Evolutionary conservation across 148 eudicot genomes (phyloP), one percentile per base, ranked within the genome.

Genomic region (Fallopia convolvulus): DNA sequence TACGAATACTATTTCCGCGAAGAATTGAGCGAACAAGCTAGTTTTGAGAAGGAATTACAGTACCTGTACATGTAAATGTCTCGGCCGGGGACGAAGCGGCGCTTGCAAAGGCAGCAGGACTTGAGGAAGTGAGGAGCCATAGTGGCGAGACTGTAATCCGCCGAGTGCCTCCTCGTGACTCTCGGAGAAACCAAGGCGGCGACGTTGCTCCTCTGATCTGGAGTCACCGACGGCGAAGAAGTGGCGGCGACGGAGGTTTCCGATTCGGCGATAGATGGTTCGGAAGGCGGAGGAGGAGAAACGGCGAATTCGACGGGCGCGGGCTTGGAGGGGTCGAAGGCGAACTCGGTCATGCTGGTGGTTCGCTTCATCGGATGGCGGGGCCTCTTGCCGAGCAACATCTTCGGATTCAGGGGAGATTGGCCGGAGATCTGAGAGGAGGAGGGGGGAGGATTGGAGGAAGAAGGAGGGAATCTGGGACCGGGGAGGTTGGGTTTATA

Each of bases 51-150:
- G 36, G 50, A 21, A 36, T 44, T 17, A 5, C 2, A 73, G n/a
- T n/a, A 91, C 96, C 83, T 89, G 53, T 91, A 91, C 92, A 91
- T 91, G 86, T 81, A 91, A 76, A 91, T 91, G 60, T 91, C 92
- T 61, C 88, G 92, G 74, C 89, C 88, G 23, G 87, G 86, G 60
- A 85, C 73, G 17, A 91, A 74, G 3, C 89, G 87, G 70, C 88
- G 88, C 12, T 78, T 75, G 74, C 96, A 91, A 33, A 87, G 88
- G 76, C 81, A 80, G 80, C 94, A 90, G 81, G 86, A 75, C 20
- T 82, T 76, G 32, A 89, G 81, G 72, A 92, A 92, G 52, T 20
- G 53, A 46, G 75, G 77, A 78, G 81, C 53, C 8, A 84, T 32
- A 2, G 83, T 7, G 9, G 1, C 2, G 5, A 58, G 39, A 0